A percentile compares a stretch with the other conserved stretches of the same genome.
Conservation (phyloP, 345 rosid genomes). For the Lenwebbia sp. region DNA sequence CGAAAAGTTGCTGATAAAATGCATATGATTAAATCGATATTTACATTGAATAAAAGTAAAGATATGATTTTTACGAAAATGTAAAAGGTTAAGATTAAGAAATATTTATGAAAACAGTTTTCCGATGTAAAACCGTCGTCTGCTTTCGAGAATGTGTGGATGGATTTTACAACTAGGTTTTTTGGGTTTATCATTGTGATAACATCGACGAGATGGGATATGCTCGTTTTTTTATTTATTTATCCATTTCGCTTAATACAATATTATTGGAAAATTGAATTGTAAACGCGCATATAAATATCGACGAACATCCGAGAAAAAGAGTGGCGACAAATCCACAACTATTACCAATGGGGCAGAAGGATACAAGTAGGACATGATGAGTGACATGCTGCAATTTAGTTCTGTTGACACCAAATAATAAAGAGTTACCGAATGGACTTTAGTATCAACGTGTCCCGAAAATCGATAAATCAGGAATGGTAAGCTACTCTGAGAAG, state of each 20-base stretch:
- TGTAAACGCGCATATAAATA: background rate
- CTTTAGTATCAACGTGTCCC: too few relatives aligned
- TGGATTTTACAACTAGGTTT: background rate
- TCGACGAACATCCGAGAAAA: background rate
- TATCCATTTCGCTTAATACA: background rate
- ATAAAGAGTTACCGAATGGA: too few relatives aligned
- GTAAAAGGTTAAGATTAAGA: background rate
- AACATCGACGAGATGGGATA: background rate
- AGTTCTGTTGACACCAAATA: too few relatives aligned
- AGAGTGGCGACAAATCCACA: background rate
- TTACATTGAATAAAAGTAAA: background rate
- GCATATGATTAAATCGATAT: background rate
- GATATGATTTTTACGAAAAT: too few relatives aligned
- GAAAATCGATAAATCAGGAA: too few relatives aligned
- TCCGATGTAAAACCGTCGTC: background rate
- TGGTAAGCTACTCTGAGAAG: too few relatives aligned
- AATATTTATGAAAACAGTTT: background rate
- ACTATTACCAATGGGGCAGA: background rate
- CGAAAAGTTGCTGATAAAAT: background rate
- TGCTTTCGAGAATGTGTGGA: background rate
- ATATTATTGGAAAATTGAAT: background rate
- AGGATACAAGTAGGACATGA: too few relatives aligned
- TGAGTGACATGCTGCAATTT: too few relatives aligned
- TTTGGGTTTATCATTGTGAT: background rate
- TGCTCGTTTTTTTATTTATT: background rate